Base-by-base conservation (phyloP, 2,329 filamentous ascomycete genomes). In the Biscogniauxia sp. region DNA sequence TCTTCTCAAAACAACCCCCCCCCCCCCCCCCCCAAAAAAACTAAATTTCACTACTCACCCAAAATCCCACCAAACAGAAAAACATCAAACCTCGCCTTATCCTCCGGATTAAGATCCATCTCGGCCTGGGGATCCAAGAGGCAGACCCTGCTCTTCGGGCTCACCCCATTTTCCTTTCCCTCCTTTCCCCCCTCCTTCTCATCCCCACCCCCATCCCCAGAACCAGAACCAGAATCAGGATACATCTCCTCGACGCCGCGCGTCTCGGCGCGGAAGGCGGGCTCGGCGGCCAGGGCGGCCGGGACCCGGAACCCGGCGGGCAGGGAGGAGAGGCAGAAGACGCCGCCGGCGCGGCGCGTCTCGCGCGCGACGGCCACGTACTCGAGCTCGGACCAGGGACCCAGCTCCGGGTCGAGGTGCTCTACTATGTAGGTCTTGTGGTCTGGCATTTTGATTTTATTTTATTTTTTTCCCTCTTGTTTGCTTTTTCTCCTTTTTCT, bases 11-110 rank as follows among this genome's bases (percentile, higher is more conserved):
- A n/a, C n/a, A n/a, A n/a, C n/a, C n/a, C 26, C 52, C 49, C 49
- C 5, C 53, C 7, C 26, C 20, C 9, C 17, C 54, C 5, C 11
- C 15, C 11, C 50, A 49, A 17, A 52, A 63, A 64, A 60, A 56
- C 17, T 5, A 11, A 32, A 58, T 2, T 57, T 2, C 9, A 32
- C 7, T 13, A 75, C 81, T 72, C 80, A 95, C 93, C 95, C 64
- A 99, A 79, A 70, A 99, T 99, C 15, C 95, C 95, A 53, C 95
- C 95, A 78, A 99, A 99, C 53, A 99, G 79, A 73, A 98, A 99
- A 9, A 91, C 89, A 70, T 96, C 92, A 76, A 99, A 99, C 2
- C 75, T 78, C 37, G 91, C 86, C 20, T 87, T 91, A 77, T 99
- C 95, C 61, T 90, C 88, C 0, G 95, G 95, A 54, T 84, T 86